Conservation (phyloP, 352 stramenopile genomes). For the Phytophthora vignae region DNA sequence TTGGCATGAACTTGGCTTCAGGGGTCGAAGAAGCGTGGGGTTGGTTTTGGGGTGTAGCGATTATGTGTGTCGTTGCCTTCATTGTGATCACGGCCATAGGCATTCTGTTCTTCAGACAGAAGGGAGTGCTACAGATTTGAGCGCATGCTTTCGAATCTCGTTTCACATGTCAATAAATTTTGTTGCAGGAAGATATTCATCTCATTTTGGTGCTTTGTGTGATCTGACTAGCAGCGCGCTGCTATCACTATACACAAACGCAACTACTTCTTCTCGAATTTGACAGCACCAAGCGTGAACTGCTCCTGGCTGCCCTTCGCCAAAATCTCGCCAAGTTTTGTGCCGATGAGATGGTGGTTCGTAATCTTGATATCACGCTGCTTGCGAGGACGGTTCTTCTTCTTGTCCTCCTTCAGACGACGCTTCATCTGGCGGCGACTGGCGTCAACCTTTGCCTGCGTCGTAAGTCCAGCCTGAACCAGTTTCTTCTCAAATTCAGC, state of each 20-base stretch:
- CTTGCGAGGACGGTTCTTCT: slow-evolving; percentile 81
- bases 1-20: slow-evolving; percentile 79
- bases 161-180: slow-evolving; percentile 17
- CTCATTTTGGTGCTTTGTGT: background rate
- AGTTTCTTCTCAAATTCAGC: slow-evolving; percentile 83
- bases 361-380: slow-evolving; percentile 91
- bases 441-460: slow-evolving; percentile 84
- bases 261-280: slow-evolving; percentile 78
- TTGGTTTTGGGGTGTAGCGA: slow-evolving; percentile 73
- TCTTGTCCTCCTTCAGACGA: slow-evolving; percentile 85
- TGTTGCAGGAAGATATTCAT: slow-evolving; percentile 14
- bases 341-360: slow-evolving; percentile 90
- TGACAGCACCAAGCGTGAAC: slow-evolving; percentile 85
- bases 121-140: slow-evolving; percentile 63
- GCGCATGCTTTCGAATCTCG: background rate
- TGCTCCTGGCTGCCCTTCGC: slow-evolving; percentile 79
- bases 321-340: slow-evolving; percentile 84
- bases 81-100: slow-evolving; percentile 50
- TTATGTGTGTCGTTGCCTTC: slow-evolving; percentile 51
- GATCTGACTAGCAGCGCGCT: background rate
- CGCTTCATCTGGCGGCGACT: slow-evolving; percentile 81
- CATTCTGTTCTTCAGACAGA: slow-evolving; percentile 69
- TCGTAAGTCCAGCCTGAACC: slow-evolving; percentile 83
- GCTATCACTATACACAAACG: background rate
- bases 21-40: slow-evolving; percentile 46